A percentile compares a stretch with the other conserved stretches of the same genome.
Conservation (phyloP, 1,284 basidiomycete species). For the Puccinia horiana region DNA sequence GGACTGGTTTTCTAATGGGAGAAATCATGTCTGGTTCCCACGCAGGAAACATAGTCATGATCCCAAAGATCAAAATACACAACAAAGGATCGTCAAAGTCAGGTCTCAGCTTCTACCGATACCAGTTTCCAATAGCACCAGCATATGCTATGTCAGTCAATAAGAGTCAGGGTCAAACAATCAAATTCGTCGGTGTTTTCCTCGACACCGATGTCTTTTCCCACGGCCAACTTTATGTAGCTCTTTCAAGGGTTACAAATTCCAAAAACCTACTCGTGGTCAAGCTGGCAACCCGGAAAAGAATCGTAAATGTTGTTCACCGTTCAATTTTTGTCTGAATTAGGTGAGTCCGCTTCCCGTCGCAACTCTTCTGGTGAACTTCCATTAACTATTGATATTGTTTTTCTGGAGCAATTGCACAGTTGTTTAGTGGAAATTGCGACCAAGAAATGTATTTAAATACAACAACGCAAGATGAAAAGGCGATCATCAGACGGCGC, state of each 20-base stretch:
- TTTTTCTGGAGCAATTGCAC: too few species aligned
- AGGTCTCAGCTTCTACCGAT: neutral
- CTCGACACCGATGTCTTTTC: neutral
- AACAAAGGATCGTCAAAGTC: too few species aligned
- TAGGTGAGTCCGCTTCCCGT: too few species aligned
- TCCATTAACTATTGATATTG: too few species aligned
- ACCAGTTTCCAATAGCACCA: neutral
- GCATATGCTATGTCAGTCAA: neutral
- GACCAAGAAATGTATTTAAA: too few species aligned
- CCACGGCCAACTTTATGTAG: conserved; percentile 4
- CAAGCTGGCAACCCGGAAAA: neutral
- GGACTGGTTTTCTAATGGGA: neutral
- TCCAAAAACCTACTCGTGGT: neutral
- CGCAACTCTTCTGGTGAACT: too few species aligned
- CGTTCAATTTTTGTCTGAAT: too few species aligned
- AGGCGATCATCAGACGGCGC: too few species aligned
- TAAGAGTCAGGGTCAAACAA: neutral
- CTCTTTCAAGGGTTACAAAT: neutral
- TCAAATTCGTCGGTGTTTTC: neutral
- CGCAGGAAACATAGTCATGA: too few species aligned
- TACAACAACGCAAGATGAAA: too few species aligned
- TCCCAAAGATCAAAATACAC: too few species aligned
- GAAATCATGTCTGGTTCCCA: neutral
- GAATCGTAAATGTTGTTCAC: neutral
- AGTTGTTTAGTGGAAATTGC: too few species aligned